Evolutionary conservation across 1,284 basidiomycete species (phyloP).

Genomic region (Bondarzewia mesenterica): DNA sequence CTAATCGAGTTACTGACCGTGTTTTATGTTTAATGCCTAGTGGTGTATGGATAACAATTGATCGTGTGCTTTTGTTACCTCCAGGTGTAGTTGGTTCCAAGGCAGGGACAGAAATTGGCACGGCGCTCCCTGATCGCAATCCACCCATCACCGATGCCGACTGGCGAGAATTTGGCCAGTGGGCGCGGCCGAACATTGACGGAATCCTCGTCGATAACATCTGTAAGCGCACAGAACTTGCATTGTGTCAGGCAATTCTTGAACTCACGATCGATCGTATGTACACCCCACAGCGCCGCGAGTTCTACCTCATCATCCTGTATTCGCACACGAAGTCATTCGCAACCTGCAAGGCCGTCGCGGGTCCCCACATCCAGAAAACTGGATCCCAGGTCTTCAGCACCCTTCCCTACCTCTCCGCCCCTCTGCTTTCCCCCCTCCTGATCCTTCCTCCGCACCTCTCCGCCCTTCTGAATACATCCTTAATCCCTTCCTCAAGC

Average conservation of each 20-base stretch:
- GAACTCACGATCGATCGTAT: no score
- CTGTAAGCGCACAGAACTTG: no score
- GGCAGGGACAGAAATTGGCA: no score
- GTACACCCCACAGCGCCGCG: not conserved
- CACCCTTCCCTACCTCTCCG: constrained; percentile 43
- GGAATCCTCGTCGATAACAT: constrained; percentile 27
- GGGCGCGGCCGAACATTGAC: constrained; percentile 30
- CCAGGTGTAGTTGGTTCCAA: no score
- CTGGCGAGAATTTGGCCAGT: constrained; percentile 40
- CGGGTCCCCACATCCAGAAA: constrained; percentile 30
- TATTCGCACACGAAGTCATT: constrained; percentile 27
- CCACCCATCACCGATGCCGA: constrained; percentile 10
- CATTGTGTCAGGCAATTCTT: no score
- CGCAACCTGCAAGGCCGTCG: constrained; percentile 20
- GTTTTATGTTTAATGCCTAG: no score
- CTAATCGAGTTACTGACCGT: no score
- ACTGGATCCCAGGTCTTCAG: constrained; percentile 37
- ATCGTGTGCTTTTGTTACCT: no score
- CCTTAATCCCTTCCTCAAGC: constrained; percentile 33
- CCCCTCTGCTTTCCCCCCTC: constrained; percentile 32
- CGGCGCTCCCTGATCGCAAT: no score
- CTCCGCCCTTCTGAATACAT: constrained; percentile 34
- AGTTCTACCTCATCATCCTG: constrained; percentile 7
- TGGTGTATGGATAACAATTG: no score
- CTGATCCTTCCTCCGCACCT: constrained; percentile 22